These are phyloP conservation scores for Planoprotostelium fungivorum DNA, from an alignment of 78 protist species.

Conservation along the genomic window DNA sequence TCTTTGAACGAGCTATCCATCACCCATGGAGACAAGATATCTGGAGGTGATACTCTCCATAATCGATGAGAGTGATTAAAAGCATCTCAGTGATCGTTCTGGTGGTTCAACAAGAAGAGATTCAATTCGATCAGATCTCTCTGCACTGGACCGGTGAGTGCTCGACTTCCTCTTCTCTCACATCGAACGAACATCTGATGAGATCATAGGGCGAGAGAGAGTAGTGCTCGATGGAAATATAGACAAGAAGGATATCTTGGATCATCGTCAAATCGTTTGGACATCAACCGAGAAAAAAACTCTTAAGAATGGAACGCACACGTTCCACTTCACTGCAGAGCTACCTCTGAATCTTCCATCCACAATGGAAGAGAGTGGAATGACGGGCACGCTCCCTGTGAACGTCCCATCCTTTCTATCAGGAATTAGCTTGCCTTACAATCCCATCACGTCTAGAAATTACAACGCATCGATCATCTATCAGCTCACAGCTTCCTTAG, in stretches of 20 bases:
- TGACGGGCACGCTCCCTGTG: neutral
- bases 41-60: neutral
- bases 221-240: neutral
- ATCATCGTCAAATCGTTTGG: neutral
- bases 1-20: neutral
- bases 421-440: neutral
- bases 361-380: neutral
- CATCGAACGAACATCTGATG: neutral
- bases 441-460: neutral
- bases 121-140: neutral
- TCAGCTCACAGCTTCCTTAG: too few species aligned
- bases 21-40: neutral
- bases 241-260: neutral
- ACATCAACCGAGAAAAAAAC: neutral
- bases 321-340: neutral
- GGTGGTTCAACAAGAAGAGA: neutral
- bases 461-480: neutral
- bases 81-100: neutral
- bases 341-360: neutral
- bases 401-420: neutral
- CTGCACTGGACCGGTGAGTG: neutral
- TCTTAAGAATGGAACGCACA: neutral
- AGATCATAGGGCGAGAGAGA: neutral
- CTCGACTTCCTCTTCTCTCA: neutral
- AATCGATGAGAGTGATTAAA: neutral